Conservation (phyloP, 306 rosid species). For the Begonia peltatifolia region DNA sequence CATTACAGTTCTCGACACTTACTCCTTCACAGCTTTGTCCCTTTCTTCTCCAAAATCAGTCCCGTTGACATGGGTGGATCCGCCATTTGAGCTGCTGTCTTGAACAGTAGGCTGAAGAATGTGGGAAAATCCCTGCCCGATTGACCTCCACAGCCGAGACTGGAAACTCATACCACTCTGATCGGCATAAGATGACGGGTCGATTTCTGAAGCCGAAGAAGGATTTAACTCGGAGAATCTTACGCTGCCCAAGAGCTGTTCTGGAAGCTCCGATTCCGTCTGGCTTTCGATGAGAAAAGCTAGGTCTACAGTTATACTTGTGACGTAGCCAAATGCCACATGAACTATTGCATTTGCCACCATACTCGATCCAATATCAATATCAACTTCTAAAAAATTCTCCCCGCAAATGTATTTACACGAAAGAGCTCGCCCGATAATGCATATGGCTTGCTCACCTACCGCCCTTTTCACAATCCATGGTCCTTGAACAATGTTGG, state of each 20-base stretch:
- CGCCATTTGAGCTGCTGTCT: slow-evolving; percentile 17
- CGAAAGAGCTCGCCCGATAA: slow-evolving; percentile 61
- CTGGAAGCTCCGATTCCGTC: slow-evolving; percentile 69
- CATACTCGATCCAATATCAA: slow-evolving; percentile 86
- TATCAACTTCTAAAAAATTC: slow-evolving; percentile 73
- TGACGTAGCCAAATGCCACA: slow-evolving; percentile 67
- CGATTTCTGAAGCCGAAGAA: slow-evolving; percentile 44
- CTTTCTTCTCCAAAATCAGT: no score
- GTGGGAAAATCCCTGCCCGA: slow-evolving; percentile 51
- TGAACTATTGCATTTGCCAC: slow-evolving; percentile 77
- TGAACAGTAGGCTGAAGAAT: slow-evolving; percentile 53
- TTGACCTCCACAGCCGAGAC: slow-evolving; percentile 61
- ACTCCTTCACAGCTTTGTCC: no score
- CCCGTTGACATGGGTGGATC: not conserved
- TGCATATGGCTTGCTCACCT: slow-evolving; percentile 86
- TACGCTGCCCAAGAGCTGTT: slow-evolving; percentile 56
- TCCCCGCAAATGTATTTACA: slow-evolving; percentile 40
- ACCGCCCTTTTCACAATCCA: slow-evolving; percentile 87
- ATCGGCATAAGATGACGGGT: slow-evolving; percentile 15
- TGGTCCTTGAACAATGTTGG: slow-evolving; percentile 66
- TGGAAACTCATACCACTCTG: slow-evolving; percentile 16
- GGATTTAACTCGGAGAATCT: slow-evolving; percentile 66
- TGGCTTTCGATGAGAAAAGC: slow-evolving; percentile 82
- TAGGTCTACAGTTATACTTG: slow-evolving; percentile 59
- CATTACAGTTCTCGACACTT: no score